A percentile compares a stretch with the other conserved stretches of the same genome.
phyloP scores from a whole-genome alignment of 352 stramenopile species.

The Globisporangium alternatum region DNA sequence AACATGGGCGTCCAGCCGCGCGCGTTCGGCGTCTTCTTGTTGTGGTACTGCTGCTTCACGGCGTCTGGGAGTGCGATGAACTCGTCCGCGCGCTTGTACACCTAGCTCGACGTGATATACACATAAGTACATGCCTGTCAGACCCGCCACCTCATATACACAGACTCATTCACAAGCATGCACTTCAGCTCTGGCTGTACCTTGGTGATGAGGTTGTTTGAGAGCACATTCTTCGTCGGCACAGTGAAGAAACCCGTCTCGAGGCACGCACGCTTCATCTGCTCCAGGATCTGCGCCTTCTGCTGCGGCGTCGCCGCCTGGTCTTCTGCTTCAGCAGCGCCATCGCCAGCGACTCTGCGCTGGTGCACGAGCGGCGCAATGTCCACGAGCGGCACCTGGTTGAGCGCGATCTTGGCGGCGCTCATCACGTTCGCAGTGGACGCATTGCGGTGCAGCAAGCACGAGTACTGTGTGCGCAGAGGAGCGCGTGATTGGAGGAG shows the following conservation, averaged over 20 bases:
- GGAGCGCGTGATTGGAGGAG: slow-evolving; percentile 1
- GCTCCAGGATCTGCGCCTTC: slow-evolving; percentile 44
- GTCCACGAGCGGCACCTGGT: slow-evolving; percentile 65
- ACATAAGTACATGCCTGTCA: not conserved
- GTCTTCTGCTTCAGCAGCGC: not conserved
- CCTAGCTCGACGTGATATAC: slow-evolving; percentile 14
- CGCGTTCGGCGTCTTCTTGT: slow-evolving; percentile 70
- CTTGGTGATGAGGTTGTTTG: slow-evolving; percentile 45
- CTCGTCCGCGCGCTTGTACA: slow-evolving; percentile 64
- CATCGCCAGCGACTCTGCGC: not conserved
- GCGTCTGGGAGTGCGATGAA: slow-evolving; percentile 58
- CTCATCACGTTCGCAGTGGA: slow-evolving; percentile 35
- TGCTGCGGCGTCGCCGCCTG: slow-evolving; percentile 7
- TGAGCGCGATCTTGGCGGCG: slow-evolving; percentile 43
- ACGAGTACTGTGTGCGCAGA: not conserved
- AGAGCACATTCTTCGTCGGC: slow-evolving; percentile 55
- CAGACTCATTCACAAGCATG: not conserved
- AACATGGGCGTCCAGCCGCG: slow-evolving; percentile 82
- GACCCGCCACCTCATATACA: not conserved
- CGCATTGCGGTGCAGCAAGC: not conserved
- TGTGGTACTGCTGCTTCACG: slow-evolving; percentile 75
- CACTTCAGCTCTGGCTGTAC: slow-evolving; percentile 14
- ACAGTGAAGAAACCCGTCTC: slow-evolving; percentile 79
- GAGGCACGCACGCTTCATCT: slow-evolving; percentile 59
- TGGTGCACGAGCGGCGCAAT: slow-evolving; percentile 53